Conservation (phyloP, 192 early-diverging fungal species). For the Linnemannia zychae region DNA sequence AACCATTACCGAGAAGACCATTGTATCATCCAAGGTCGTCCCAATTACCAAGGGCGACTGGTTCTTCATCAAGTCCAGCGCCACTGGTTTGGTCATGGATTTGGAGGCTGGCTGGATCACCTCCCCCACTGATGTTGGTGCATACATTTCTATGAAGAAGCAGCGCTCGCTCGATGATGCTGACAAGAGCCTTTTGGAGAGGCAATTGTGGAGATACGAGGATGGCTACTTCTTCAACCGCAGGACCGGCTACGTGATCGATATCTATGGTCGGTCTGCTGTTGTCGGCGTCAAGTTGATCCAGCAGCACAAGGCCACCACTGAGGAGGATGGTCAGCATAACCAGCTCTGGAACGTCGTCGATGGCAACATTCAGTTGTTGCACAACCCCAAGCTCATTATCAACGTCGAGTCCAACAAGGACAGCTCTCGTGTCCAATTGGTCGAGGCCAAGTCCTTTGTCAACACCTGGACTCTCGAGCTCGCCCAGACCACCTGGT, state of each 20-base stretch:
- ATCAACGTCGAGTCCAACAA: constrained; percentile 38
- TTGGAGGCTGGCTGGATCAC: constrained; percentile 57
- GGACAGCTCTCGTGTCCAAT: constrained; percentile 48
- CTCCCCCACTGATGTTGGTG: constrained; percentile 44
- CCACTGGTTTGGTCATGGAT: constrained; percentile 47
- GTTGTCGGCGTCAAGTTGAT: constrained; percentile 53
- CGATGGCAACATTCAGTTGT: constrained; percentile 45
- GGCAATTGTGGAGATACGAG: constrained; percentile 50
- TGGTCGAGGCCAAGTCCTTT: constrained; percentile 43
- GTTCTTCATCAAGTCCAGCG: constrained; percentile 53
- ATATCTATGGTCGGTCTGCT: constrained; percentile 51
- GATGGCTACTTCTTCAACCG: constrained; percentile 56
- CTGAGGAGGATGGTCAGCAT: constrained; percentile 40
- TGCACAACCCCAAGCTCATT: constrained; percentile 39
- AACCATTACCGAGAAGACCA: constrained; percentile 14
- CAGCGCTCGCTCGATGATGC: constrained; percentile 47
- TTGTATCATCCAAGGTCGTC: constrained; percentile 20
- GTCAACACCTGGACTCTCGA: constrained; percentile 41
- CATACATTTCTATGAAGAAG: constrained; percentile 57
- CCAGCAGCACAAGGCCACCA: constrained; percentile 46
- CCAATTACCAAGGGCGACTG: constrained; percentile 39
- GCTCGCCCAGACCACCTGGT: constrained; percentile 30
- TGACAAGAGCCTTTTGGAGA: constrained; percentile 33
- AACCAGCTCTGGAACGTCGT: constrained; percentile 52
- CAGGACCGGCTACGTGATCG: constrained; percentile 46